A percentile compares a stretch with the other conserved stretches of the same genome.
These are phyloP conservation scores for Aspergillus sp. DNA, from an alignment of 2,329 filamentous ascomycete genomes.

Conservation along the genomic window DNA sequence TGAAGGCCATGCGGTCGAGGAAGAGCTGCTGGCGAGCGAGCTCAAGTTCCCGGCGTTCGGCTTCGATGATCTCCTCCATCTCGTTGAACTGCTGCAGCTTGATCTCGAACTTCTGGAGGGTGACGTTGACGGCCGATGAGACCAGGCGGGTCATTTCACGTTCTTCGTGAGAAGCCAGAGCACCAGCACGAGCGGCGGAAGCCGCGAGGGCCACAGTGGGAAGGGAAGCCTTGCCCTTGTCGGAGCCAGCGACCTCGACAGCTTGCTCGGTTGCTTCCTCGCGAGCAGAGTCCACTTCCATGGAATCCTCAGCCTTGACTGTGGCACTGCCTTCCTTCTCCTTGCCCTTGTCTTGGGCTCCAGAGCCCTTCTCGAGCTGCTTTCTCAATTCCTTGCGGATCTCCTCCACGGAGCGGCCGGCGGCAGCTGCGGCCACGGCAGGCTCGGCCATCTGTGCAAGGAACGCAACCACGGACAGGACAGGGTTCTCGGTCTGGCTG, in stretches of 20 bases:
- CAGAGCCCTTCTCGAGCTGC: constrained; percentile 67
- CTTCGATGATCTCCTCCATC: constrained; percentile 88
- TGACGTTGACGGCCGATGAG: constrained; percentile 86
- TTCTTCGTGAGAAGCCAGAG: constrained; percentile 92
- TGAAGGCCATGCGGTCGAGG: constrained; percentile 86
- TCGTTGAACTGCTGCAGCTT: constrained; percentile 96
- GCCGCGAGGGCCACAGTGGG: constrained; percentile 82
- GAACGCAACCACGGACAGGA: constrained; percentile 95
- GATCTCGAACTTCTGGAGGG: constrained; percentile 91
- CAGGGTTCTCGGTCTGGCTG: constrained; percentile 89
- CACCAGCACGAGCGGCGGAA: constrained; percentile 81
- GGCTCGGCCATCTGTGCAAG: constrained; percentile 89
- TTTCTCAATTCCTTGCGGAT: constrained; percentile 78
- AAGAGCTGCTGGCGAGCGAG: constrained; percentile 90
- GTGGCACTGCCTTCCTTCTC: constrained; percentile 48
- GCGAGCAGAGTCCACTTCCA: constrained; percentile 57
- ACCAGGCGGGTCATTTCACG: constrained; percentile 94
- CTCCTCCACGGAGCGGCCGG: constrained; percentile 81
- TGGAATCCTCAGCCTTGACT: constrained; percentile 58
- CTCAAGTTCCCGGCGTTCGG: constrained; percentile 90
- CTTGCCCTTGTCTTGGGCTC: constrained; percentile 49
- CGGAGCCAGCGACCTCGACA: constrained; percentile 48
- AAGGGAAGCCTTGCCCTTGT: constrained; percentile 49
- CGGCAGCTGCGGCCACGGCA: constrained; percentile 83
- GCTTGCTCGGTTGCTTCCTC: constrained; percentile 34